Base-by-base conservation (phyloP, 192 early-diverging fungal genomes). In the Phlyctochytrium bullatum region DNA sequence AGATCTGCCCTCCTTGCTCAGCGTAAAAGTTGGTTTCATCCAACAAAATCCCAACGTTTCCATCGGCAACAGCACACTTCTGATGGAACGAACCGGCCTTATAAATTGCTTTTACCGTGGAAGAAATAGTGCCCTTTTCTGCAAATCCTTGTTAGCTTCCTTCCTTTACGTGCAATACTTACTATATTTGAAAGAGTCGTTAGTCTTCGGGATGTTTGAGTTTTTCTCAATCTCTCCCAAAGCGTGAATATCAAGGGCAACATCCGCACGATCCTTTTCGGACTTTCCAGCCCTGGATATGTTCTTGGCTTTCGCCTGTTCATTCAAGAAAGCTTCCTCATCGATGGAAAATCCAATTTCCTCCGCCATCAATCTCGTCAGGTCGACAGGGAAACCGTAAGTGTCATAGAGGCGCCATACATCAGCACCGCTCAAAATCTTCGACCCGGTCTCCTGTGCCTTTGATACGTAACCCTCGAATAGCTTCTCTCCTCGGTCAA, bases 371-470 rank as follows among this genome's bases (percentile, higher is more conserved):
- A 98, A 74, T 52, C 92, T 90, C 12, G 97, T 98, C 54, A 98
- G 83, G 75, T 98, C 97, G 0, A 96, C 92, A 2, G 97, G 97
- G 88, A 98, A 98, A 32, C 97, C 97, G 74, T 93, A 98, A 16
- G 97, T 98, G 71, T 97, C 97, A 67, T 98, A 98, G 74, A 98
- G 76, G n/a, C 93, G 86, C 95, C 95, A 98, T 10, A 93, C 97
- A 76, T 93, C 92, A 50, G 84, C 85, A 33, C 97, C 97, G 25
- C 88, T 86, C 33, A 98, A 83, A 16, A 80, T 73, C 2, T 56
- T 85, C 34, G 78, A 65, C 34, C 84, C 83, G 24, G 86, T 64
- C 47, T 91, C 80, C 33, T 89, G 87, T 52, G 88, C 78, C 51
- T 80, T 89, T 24, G 79, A 68, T 34, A 93, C 76, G 66, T 81